Evolutionary conservation across 148 eudicot genomes (phyloP).

Genomic region (Nepenthes gracilis): DNA sequence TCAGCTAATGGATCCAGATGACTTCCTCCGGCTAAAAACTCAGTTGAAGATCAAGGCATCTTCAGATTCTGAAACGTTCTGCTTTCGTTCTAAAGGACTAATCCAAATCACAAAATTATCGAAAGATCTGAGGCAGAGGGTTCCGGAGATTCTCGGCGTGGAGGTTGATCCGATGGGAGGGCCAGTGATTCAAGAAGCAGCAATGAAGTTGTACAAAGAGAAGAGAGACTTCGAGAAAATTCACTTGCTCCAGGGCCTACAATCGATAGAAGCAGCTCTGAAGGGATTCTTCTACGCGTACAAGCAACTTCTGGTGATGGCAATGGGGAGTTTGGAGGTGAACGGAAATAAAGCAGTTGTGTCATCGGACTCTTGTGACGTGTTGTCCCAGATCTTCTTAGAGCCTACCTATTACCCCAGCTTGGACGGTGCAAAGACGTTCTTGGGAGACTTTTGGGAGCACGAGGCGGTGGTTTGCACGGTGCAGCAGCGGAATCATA

Average conservation of each 20-base stretch:
- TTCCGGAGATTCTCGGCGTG: constrained; percentile 48
- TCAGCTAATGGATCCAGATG: constrained; percentile 55
- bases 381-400: constrained; percentile 39
- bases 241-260: constrained; percentile 63
- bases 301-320: constrained; percentile 47
- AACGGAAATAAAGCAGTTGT: constrained; percentile 21
- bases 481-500: background rate
- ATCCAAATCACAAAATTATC: constrained; percentile 37
- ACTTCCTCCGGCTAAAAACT: constrained; percentile 41
- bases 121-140: constrained; percentile 50
- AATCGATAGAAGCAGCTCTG: constrained; percentile 58
- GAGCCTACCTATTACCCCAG: constrained; percentile 90
- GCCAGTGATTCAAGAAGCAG: constrained; percentile 66
- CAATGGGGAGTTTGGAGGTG: constrained; percentile 68
- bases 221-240: constrained; percentile 36
- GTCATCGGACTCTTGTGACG: constrained; percentile 27
- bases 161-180: constrained; percentile 85
- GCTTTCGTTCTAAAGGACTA: constrained; percentile 52
- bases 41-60: constrained; percentile 41
- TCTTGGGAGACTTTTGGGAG: constrained; percentile 61
- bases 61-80: constrained; percentile 38
- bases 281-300: constrained; percentile 58
- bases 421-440: constrained; percentile 83
- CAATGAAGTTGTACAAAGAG: constrained; percentile 49
- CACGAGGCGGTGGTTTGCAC: constrained; percentile 2